Evolutionary conservation across 371 early-diverging fungal species (phyloP), one percentile per base, ranked within the genome.

Genomic region (Apophysomyces elegans): DNA sequence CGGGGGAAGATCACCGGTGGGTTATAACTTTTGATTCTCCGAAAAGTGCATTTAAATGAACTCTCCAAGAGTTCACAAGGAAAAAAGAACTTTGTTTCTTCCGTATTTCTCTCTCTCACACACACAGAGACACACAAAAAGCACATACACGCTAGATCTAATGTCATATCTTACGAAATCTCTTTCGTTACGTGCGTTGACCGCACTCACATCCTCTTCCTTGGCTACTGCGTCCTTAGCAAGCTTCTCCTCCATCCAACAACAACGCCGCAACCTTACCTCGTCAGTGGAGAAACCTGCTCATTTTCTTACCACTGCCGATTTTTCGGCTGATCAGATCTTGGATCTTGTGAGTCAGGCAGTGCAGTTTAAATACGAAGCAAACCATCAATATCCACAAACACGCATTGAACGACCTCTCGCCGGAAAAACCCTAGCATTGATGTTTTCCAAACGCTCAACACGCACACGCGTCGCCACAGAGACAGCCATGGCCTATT

Each of bases 381-480:
- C 80, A 12, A 79, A 76, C 61, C 76, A 78, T 50, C 63, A 65
- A 11, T 56, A 77, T 58, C 77, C 75, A 16, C 59, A 70, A 36
- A 63, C 70, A 26, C 70, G 73, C 9, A 84, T 78, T 47, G 85
- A 82, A 4, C 82, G 79, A 21, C 91, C 91, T 8, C 78, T 93
- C 62, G 67, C 77, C 13, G 93, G 93, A 11, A 86, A 91, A 61
- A 89, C 92, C 1, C 68, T 98, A 35, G 99, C 90, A 11, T 77
- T 98, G 39, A 77, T 97, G 64, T 98, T 98, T 63, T 89, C 95
- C 14, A 98, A 98, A 76, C 88, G 96, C 43, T 92, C 93, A 0
- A 98, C 99, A 5, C 93, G 99, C 62, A 98, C 99, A 9, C 89
- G 99, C 58, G 95, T 98, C 35, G 95, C 96, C 13, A 91, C 96